Evolutionary conservation across 495 filamentous ascomycete species (phyloP).

Genomic region (Penicillium manginii): DNA sequence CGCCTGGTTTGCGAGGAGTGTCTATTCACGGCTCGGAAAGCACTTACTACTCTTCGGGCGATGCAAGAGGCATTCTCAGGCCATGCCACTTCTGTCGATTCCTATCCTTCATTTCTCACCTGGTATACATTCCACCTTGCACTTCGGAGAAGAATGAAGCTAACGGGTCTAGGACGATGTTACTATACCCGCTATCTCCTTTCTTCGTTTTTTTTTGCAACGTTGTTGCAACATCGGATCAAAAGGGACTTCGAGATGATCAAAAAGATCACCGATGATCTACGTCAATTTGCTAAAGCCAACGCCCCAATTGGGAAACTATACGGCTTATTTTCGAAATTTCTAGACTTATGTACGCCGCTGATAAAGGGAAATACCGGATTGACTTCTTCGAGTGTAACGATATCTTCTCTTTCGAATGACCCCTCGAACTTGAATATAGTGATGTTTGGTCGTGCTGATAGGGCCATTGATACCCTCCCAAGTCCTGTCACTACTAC

Average conservation of each 20-base stretch:
- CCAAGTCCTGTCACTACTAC: constrained; percentile 2
- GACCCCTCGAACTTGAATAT: constrained; percentile 1
- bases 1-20: constrained; percentile 33
- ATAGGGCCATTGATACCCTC: constrained; percentile 2
- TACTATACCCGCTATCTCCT: constrained; percentile 35
- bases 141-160: neutral
- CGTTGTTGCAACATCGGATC: constrained; percentile 35
- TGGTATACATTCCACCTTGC: constrained; percentile 21
- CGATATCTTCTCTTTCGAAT: neutral
- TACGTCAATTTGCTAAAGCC: constrained; percentile 28
- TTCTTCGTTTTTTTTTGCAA: constrained; percentile 43
- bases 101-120: constrained; percentile 36
- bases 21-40: constrained; percentile 31
- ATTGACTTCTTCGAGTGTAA: neutral
- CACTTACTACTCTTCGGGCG: constrained; percentile 25
- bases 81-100: constrained; percentile 22
- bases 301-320: constrained; percentile 33
- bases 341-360: constrained; percentile 31
- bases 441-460: constrained; percentile 10
- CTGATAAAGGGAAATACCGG: constrained; percentile 18
- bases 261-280: constrained; percentile 30
- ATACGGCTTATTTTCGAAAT: constrained; percentile 34
- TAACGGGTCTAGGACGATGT: constrained; percentile 30
- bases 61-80: constrained; percentile 28
- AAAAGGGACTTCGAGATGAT: constrained; percentile 35